A percentile compares a stretch with the other conserved stretches of the same genome.
Conservation (phyloP, 1,284 basidiomycete species). For the Boletus mariae region DNA sequence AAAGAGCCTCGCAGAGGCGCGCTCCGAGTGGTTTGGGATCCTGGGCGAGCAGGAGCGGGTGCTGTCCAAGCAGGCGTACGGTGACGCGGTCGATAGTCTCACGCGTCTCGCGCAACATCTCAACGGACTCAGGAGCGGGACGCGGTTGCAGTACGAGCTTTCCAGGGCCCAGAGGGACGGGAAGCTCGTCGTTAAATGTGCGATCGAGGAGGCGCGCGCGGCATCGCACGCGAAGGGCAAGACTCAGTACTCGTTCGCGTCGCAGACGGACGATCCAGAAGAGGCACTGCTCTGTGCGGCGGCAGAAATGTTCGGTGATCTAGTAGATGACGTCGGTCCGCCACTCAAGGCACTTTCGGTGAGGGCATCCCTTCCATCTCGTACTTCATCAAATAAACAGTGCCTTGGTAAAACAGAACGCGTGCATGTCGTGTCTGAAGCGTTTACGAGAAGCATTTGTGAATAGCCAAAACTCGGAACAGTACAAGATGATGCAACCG, state of each 20-base stretch:
- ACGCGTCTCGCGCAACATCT: conserved; percentile 89
- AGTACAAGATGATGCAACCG: conserved; percentile 37
- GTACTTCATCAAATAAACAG: conserved; percentile 1
- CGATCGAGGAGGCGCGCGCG: background rate
- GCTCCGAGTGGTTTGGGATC: conserved; percentile 69
- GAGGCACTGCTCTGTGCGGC: conserved; percentile 62
- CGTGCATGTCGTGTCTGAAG: conserved; percentile 57
- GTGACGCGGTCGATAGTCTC: conserved; percentile 79
- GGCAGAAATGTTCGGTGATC: conserved; percentile 74
- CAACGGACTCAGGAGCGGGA: conserved; percentile 81
- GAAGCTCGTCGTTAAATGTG: conserved; percentile 40
- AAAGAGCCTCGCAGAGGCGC: conserved; percentile 78
- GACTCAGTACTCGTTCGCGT: conserved; percentile 11
- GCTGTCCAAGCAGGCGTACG: conserved; percentile 61
- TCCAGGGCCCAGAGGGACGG: conserved; percentile 63
- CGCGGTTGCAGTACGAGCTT: conserved; percentile 78
- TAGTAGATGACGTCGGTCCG: conserved; percentile 80
- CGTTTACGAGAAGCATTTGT: conserved; percentile 65
- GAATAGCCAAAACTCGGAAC: conserved; percentile 26
- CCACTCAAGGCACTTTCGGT: conserved; percentile 78
- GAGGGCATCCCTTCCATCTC: conserved; percentile 25
- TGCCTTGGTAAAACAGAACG: conserved; percentile 39
- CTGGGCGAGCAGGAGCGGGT: conserved; percentile 38
- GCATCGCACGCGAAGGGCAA: conserved; percentile 3
- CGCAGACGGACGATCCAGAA: conserved; percentile 44